phyloP scores from a whole-genome alignment of 2,329 filamentous ascomycete species.

The Teratosphaeria destructans region DNA sequence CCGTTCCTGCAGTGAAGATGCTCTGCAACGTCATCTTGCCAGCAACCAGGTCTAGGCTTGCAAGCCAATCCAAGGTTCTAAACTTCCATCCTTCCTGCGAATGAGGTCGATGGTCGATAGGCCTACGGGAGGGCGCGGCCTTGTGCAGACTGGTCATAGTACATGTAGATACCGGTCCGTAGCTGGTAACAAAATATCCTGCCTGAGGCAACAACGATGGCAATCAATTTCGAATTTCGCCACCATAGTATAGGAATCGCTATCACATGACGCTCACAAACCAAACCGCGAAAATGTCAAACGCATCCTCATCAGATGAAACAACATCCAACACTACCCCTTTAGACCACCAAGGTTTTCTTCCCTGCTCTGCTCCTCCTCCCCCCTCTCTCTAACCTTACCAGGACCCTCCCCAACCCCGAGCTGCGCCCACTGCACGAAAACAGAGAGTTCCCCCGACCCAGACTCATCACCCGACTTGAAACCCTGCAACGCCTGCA shows the following conservation, averaged over 20 bases:
- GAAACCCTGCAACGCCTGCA: conserved; percentile 30
- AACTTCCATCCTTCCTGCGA: neutral
- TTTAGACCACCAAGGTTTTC: neutral
- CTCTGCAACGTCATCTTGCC: neutral
- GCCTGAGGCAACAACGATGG: neutral
- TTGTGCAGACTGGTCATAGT: neutral
- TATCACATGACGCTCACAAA: no score
- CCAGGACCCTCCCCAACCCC: neutral
- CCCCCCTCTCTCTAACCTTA: neutral
- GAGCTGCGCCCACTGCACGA: neutral
- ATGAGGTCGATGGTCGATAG: no score
- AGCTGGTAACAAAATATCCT: neutral
- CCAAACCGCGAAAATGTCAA: neutral
- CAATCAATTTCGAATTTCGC: neutral
- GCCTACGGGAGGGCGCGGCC: no score
- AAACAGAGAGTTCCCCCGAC: neutral
- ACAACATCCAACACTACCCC: neutral
- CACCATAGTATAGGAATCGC: neutral
- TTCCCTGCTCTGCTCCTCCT: neutral
- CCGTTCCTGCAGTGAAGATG: neutral
- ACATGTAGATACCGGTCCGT: neutral
- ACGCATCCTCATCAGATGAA: neutral
- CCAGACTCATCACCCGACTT: conserved; percentile 7
- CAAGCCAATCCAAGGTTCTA: neutral
- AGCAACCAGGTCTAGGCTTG: neutral